Evolutionary conservation across 306 rosid genomes (phyloP).

Genomic region (Vigna hirtella): DNA sequence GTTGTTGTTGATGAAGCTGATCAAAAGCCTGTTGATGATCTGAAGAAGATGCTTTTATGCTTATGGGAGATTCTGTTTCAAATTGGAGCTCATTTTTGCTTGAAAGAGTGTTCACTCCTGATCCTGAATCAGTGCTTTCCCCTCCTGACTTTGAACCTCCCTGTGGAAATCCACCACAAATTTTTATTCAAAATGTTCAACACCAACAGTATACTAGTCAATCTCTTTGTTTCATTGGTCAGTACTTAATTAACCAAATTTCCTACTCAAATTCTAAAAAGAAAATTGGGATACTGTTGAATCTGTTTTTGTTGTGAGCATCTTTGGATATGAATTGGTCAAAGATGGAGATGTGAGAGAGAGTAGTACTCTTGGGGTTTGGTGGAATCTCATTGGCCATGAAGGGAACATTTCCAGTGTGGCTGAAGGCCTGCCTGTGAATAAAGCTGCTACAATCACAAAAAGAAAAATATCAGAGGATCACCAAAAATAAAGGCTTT

Average conservation of each 20-base stretch:
- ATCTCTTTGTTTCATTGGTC: background rate
- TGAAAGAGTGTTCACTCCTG: slow-evolving; percentile 70
- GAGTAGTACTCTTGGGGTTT: slow-evolving; percentile 62
- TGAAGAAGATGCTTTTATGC: slow-evolving; percentile 69
- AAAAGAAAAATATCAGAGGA: slow-evolving; percentile 58
- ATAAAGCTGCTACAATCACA: slow-evolving; percentile 79
- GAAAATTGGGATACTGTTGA: slow-evolving; percentile 12
- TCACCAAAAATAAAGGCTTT: slow-evolving; percentile 54
- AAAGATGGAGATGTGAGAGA: slow-evolving; percentile 50
- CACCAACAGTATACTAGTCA: background rate
- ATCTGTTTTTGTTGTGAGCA: slow-evolving; percentile 15
- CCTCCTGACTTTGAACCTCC: slow-evolving; percentile 85
- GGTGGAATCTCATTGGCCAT: slow-evolving; percentile 95
- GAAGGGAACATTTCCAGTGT: slow-evolving; percentile 99
- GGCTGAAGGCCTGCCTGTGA: slow-evolving; percentile 84
- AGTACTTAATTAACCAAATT: background rate
- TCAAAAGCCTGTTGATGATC: slow-evolving; percentile 59
- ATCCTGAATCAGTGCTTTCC: slow-evolving; percentile 90
- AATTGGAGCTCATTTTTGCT: slow-evolving; percentile 65
- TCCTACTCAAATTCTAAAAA: background rate
- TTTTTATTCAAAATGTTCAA: slow-evolving; percentile 30
- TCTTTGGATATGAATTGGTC: slow-evolving; percentile 53
- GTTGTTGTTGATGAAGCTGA: slow-evolving; percentile 49
- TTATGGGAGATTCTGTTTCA: slow-evolving; percentile 83
- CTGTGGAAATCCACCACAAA: slow-evolving; percentile 47